Evolutionary conservation across 2,329 filamentous ascomycete species (phyloP), one percentile per base, ranked within the genome.

Genomic region (Ophioceras dolichostomum): DNA sequence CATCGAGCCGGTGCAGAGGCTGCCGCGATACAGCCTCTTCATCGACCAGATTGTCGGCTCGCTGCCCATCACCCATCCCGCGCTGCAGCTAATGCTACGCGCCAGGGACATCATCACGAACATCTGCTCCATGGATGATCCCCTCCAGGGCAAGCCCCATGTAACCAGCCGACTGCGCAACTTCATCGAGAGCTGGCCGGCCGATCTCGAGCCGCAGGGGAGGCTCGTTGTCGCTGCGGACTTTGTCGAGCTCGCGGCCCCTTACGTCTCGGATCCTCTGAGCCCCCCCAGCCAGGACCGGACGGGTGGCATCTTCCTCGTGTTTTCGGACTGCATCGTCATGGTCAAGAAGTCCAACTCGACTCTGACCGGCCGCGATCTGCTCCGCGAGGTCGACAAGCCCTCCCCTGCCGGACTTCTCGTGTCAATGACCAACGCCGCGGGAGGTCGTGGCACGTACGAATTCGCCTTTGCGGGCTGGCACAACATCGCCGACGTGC

Each of bases 21-120:
- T 98, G 37, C 91, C 91, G 19, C 80, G 91, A 19, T 98, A 98
- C 61, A 95, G 86, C 51, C 67, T 98, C 26, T 81, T 96, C 52
- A 96, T 98, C 49, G 91, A 98, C 61, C 88, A 93, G 51, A 95
- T 98, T 52, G 75, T 91, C 34, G 78, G 80, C 46, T 87, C 83
- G 42, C 70, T 96, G 14, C 88, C 89, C 4, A 75, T 88, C 36
- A 78, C 83, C 8, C 88, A 96, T 54, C 84, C 87, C 3, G 88
- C 88, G 1, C 68, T 94, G 37, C 80, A 83, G 46, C 70, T 73
- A 3, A 79, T 98, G 60, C 72, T 95, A 30, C 88, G 86, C 53
- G 88, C 91, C 1, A 74, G 89, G 46, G 91, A 96, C 55, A 83
- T 94, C 37, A 87, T 98, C 46, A 87, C 88, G 16, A 91, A 94